Evolutionary conservation across 441 rosid genomes (phyloP).

Genomic region (Isatis lusitanica): DNA sequence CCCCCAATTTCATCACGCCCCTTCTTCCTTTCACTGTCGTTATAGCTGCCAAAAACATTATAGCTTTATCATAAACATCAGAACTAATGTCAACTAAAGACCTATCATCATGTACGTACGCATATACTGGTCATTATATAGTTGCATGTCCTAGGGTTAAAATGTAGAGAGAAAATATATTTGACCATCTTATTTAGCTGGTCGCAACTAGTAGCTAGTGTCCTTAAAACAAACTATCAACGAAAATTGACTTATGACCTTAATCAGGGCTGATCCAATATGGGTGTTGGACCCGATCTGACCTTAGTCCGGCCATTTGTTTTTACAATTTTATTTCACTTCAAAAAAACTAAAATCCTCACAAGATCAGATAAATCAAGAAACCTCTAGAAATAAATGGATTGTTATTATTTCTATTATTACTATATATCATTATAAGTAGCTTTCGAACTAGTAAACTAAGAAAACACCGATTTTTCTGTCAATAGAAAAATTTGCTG

Average conservation of each 20-base stretch:
- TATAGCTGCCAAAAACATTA: conserved; percentile 28
- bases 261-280: neutral
- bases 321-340: neutral
- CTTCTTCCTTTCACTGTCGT: conserved; percentile 36
- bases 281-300: neutral
- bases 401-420: too few species aligned
- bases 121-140: too few species aligned
- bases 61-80: neutral
- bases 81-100: neutral
- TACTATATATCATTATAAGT: too few species aligned
- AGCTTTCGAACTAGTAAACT: neutral
- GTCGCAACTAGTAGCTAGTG: neutral
- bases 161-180: too few species aligned
- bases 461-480: neutral
- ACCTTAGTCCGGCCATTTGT: neutral
- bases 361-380: neutral
- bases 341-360: neutral
- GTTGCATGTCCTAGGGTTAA: too few species aligned
- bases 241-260: neutral
- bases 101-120: too few species aligned
- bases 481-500: neutral
- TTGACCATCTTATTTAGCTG: too few species aligned
- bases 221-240: neutral
- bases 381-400: neutral
- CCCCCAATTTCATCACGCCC: conserved; percentile 52